phyloP scores from a whole-genome alignment of 768 basidiomycete genomes.

The Erythrobasidium yunnanense region DNA sequence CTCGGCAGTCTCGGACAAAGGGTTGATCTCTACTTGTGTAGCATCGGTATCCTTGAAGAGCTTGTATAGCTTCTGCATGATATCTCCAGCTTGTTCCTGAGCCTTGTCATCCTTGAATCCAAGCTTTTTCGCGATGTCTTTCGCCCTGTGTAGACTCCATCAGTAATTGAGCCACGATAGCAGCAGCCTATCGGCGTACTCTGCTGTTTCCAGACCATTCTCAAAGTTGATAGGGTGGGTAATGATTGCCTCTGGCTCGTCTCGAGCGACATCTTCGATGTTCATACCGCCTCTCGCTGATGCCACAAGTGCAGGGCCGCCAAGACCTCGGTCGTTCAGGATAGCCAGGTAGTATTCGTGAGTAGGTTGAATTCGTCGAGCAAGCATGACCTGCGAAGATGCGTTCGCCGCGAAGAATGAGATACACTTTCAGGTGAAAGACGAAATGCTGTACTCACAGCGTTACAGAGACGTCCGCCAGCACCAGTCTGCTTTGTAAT shows the following conservation, averaged over 20 bases:
- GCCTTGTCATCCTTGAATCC: conserved; percentile 67
- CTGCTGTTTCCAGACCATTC: conserved; percentile 14
- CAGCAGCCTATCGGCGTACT: no score
- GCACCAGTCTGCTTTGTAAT: conserved; percentile 99
- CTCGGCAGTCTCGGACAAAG: conserved; percentile 80
- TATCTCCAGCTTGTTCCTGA: conserved; percentile 76
- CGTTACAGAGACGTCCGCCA: conserved; percentile 82
- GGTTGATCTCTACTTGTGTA: conserved; percentile 99
- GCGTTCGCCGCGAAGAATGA: background rate
- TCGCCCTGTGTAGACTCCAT: conserved; percentile 47
- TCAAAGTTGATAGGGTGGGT: conserved; percentile 64
- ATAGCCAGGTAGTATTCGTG: conserved; percentile 98
- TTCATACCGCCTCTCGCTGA: conserved; percentile 98
- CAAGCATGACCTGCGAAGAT: conserved; percentile 77
- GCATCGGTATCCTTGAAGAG: conserved; percentile 99
- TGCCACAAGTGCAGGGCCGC: conserved; percentile 82
- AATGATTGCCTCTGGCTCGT: conserved; percentile 87
- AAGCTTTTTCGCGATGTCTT: conserved; percentile 72
- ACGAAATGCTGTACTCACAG: conserved; percentile 49
- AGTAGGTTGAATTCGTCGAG: conserved; percentile 78
- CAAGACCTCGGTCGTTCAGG: conserved; percentile 80
- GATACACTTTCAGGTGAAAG: background rate
- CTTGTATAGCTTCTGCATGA: conserved; percentile 85
- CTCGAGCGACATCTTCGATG: conserved; percentile 96
- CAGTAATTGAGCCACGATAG: no score